Conservation (phyloP, 257 asterid species). For the Salvia rosmarinus region DNA sequence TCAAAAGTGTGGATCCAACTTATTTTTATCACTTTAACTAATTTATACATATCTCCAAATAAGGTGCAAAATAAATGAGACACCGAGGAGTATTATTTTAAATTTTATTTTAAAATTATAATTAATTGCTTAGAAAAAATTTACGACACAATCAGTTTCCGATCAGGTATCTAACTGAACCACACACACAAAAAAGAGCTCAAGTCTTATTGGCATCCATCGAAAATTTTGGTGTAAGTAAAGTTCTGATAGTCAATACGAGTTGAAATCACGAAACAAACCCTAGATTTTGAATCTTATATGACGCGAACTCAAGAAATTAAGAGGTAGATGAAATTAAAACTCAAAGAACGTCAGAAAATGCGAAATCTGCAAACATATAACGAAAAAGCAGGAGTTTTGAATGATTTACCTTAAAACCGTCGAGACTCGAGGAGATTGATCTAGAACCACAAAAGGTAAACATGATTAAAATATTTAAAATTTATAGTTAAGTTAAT, state of each 20-base stretch:
- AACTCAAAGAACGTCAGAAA: neutral
- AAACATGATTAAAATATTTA: neutral
- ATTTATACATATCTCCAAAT: too few relatives aligned
- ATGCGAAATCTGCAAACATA: neutral
- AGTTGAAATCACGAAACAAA: conserved; percentile 8
- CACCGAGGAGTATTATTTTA: too few relatives aligned
- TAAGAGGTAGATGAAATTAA: neutral
- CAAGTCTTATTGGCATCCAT: too few relatives aligned
- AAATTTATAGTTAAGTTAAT: neutral
- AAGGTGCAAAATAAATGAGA: too few relatives aligned
- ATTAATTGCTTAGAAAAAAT: too few relatives aligned
- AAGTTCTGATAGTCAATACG: neutral
- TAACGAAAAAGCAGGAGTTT: neutral
- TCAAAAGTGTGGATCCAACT: too few relatives aligned
- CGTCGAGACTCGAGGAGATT: neutral
- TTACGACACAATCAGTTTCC: too few relatives aligned
- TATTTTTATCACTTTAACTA: too few relatives aligned
- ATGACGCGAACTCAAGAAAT: neutral
- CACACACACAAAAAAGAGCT: too few relatives aligned
- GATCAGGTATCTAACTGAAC: too few relatives aligned
- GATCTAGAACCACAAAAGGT: neutral
- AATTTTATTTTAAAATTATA: too few relatives aligned
- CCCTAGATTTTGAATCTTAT: conserved; percentile 25
- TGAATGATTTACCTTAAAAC: conserved; percentile 22
- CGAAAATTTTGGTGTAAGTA: neutral